A percentile compares a stretch with the other conserved stretches of the same genome.
These are phyloP conservation scores for Cubamyces lactineus DNA, from an alignment of 768 basidiomycete genomes.

Conservation along the genomic window DNA sequence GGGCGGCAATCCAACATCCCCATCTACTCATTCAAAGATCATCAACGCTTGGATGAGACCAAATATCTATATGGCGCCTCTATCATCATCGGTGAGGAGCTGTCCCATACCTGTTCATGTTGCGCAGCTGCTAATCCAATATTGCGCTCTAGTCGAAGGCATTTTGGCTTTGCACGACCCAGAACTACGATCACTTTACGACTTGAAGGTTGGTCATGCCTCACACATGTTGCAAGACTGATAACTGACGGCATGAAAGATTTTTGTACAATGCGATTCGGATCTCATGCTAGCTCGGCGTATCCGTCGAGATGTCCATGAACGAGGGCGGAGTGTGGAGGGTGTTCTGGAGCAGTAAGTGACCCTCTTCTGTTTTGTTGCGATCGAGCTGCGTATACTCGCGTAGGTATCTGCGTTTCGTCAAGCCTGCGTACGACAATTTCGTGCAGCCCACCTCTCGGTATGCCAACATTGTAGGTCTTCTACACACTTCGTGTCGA, in stretches of 20 bases:
- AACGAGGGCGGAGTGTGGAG: constrained; percentile 82
- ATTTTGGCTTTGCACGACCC: constrained; percentile 90
- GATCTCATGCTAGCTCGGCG: constrained; percentile 97
- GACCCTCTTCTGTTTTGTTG: background rate
- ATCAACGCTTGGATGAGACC: constrained; percentile 77
- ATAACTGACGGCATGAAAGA: constrained; percentile 40
- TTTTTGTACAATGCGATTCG: constrained; percentile 92
- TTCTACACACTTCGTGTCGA: background rate
- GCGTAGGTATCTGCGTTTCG: constrained; percentile 84
- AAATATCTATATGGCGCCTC: constrained; percentile 94
- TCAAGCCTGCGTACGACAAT: constrained; percentile 94
- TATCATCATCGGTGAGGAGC: constrained; percentile 74
- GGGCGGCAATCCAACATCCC: constrained; percentile 89
- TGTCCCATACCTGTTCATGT: background rate
- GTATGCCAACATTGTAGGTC: constrained; percentile 82
- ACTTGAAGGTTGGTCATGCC: constrained; percentile 69
- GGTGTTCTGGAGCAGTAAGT: constrained; percentile 88
- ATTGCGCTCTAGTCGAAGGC: constrained; percentile 67
- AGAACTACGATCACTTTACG: constrained; percentile 77
- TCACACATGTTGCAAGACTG: background rate
- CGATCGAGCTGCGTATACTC: background rate
- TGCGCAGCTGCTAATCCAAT: background rate
- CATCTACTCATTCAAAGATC: constrained; percentile 90
- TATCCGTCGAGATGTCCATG: constrained; percentile 83
- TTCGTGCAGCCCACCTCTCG: constrained; percentile 88